These are phyloP conservation scores for Penicillium sp. DNA, from an alignment of 2,329 filamentous ascomycete genomes.

Conservation along the genomic window DNA sequence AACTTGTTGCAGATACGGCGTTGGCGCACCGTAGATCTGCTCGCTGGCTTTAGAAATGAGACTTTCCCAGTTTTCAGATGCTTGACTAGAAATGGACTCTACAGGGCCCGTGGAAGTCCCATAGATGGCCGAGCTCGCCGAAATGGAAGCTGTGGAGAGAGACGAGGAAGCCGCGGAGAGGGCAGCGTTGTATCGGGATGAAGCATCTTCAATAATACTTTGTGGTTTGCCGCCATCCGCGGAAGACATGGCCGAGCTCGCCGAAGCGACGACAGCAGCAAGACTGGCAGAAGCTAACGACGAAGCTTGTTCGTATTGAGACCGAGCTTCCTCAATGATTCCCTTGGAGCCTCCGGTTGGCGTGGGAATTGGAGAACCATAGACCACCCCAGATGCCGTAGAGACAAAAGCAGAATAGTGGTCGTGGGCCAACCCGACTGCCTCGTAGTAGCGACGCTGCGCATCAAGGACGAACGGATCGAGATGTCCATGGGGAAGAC, in stretches of 20 bases:
- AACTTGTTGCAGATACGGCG: slow-evolving; percentile 61
- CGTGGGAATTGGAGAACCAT: slow-evolving; percentile 56
- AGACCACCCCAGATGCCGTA: slow-evolving; percentile 68
- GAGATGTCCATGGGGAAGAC: slow-evolving; percentile 51
- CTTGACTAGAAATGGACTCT: slow-evolving; percentile 52
- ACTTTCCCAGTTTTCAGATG: slow-evolving; percentile 62
- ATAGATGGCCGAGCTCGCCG: slow-evolving; percentile 44
- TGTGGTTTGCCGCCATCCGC: slow-evolving; percentile 35
- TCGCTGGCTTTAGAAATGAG: slow-evolving; percentile 64
- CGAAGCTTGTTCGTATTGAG: slow-evolving; percentile 35
- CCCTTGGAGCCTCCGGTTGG: slow-evolving; percentile 31
- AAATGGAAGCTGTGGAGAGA: slow-evolving; percentile 37
- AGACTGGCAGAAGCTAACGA: slow-evolving; percentile 41
- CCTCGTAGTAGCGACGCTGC: slow-evolving; percentile 71
- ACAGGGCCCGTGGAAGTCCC: slow-evolving; percentile 43
- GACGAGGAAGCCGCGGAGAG: slow-evolving; percentile 44
- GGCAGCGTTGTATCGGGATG: slow-evolving; percentile 45
- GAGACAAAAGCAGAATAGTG: slow-evolving; percentile 73
- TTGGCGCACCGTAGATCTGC: slow-evolving; percentile 67
- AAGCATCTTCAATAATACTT: slow-evolving; percentile 42
- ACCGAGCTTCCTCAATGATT: slow-evolving; percentile 34
- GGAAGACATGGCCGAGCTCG: slow-evolving; percentile 36
- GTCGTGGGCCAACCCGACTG: slow-evolving; percentile 72
- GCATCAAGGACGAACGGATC: slow-evolving; percentile 57
- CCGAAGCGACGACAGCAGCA: slow-evolving; percentile 39